Evolutionary conservation across 2,329 filamentous ascomycete species (phyloP).

Genomic region (Ophiostoma himal-ulmi): DNA sequence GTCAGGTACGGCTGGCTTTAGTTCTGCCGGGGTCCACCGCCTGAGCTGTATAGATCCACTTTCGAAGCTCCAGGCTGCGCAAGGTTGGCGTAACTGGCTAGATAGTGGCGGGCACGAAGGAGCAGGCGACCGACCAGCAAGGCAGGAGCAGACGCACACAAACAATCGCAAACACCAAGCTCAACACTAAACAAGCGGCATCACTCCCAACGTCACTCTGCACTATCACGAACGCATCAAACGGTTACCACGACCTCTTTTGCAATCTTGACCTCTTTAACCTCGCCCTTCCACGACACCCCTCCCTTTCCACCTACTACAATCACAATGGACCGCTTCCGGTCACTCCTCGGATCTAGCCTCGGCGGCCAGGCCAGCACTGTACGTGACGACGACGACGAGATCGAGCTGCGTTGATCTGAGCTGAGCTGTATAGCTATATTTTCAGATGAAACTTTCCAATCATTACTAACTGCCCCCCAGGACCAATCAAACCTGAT

Average conservation of each 20-base stretch:
- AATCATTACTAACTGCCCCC: background rate
- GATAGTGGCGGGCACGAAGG: constrained; percentile 11
- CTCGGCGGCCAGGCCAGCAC: constrained; percentile 55
- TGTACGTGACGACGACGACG: constrained; percentile 41
- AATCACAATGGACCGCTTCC: constrained; percentile 77
- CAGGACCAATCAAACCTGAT: constrained; percentile 88
- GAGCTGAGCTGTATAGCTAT: too few relatives aligned
- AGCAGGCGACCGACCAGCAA: background rate
- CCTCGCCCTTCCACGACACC: background rate
- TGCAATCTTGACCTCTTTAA: background rate
- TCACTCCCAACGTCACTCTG: background rate
- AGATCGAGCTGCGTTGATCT: background rate
- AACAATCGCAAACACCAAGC: constrained; percentile 16
- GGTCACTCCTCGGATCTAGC: constrained; percentile 71
- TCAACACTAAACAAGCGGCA: background rate
- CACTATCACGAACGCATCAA: background rate
- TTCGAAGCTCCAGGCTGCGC: constrained; percentile 31
- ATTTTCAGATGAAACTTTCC: background rate
- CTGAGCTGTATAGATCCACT: constrained; percentile 6
- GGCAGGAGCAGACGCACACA: constrained; percentile 7
- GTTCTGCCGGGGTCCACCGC: constrained; percentile 27
- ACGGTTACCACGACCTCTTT: background rate
- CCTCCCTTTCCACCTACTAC: constrained; percentile 22
- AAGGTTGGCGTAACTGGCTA: constrained; percentile 31
- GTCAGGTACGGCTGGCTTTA: background rate